Base-by-base conservation (phyloP, 345 rosid species). In the Eutrema japonicum region DNA sequence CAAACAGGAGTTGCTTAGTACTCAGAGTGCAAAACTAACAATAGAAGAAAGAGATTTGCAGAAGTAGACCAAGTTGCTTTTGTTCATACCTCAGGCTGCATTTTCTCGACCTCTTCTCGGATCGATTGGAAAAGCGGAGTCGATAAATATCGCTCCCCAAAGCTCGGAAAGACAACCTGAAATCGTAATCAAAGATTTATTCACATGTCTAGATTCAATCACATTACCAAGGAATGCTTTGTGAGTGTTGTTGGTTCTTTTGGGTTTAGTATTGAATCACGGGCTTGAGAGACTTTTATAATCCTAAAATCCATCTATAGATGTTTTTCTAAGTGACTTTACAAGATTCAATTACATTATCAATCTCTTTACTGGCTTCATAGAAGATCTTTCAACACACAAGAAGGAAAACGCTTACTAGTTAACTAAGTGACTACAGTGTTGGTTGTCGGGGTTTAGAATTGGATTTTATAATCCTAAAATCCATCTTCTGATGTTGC, bases 131-230 rank as follows among this genome's bases (percentile, higher is more conserved):
- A 95, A 68, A 92, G 94, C 42, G 88, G 88, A 0, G 97, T 71
- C 0, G 99, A 92, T 36, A 92, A 86, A 45, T 95, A 92, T 56
- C 96, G 85, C 70, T 95, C 99, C 2, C 99, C 96, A 8, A 95
- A 90, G 85, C 97, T 95, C 2, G 97, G 99, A 51, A 95, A 90
- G 51, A 92, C 94, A 73, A 90, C 97, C 99, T 92, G 88, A 65
- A 65, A 2, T 49, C 47, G 8, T 48, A 52, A 46, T 16, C 50
- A 47, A 1, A 45, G 14, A 43, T 36, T 63, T 67, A 22, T 52
- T 27, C 32, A 18, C 43, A 46, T 3, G 50, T 47, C 60, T 40
- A 29, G 32, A 16, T 61, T 16, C 2, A 10, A 7, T 42, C 7
- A 18, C 53, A 10, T n/a, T 13, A 54, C 10, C 52, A 18, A 12